A percentile compares a stretch with the other conserved stretches of the same genome.
phyloP scores from a whole-genome alignment of 192 early-diverging fungal genomes.

The Lobosporangium transversale region DNA sequence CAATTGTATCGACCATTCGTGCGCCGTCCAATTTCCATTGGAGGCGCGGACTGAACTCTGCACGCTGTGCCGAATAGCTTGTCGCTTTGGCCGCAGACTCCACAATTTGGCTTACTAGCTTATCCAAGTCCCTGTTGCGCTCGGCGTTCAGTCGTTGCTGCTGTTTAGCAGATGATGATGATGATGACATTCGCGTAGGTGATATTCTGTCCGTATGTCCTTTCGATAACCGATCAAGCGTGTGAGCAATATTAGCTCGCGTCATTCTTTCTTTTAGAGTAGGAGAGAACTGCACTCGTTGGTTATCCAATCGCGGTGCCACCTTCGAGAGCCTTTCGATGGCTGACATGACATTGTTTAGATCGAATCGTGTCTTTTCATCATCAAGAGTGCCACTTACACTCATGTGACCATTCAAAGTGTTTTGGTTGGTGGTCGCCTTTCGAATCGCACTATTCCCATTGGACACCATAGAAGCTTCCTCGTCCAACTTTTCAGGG shows the following conservation, averaged over 20 bases:
- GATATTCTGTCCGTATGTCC: slow-evolving; percentile 54
- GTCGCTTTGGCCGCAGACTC: slow-evolving; percentile 52
- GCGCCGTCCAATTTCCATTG: slow-evolving; percentile 56
- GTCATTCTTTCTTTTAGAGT: slow-evolving; percentile 57
- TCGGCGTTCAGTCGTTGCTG: slow-evolving; percentile 2
- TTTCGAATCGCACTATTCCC: background rate
- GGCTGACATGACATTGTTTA: slow-evolving; percentile 62
- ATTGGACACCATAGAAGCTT: background rate
- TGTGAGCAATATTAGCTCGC: slow-evolving; percentile 52
- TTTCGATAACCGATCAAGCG: slow-evolving; percentile 57
- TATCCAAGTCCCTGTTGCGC: slow-evolving; percentile 56
- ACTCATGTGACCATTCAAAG: background rate
- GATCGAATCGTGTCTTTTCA: slow-evolving; percentile 61
- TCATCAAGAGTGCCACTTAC: slow-evolving; percentile 17
- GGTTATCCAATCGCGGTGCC: slow-evolving; percentile 63
- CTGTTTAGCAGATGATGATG: background rate
- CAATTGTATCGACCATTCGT: slow-evolving; percentile 53
- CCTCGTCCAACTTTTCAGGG: slow-evolving; percentile 7
- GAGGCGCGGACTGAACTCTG: slow-evolving; percentile 50
- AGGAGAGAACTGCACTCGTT: slow-evolving; percentile 59
- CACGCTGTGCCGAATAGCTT: slow-evolving; percentile 57
- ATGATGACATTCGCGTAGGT: background rate
- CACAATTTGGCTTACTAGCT: slow-evolving; percentile 60
- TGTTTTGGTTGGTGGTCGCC: background rate
- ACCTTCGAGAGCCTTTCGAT: slow-evolving; percentile 63